These are phyloP conservation scores for Pholiota conissans DNA, from an alignment of 768 basidiomycete genomes.

Conservation along the genomic window DNA sequence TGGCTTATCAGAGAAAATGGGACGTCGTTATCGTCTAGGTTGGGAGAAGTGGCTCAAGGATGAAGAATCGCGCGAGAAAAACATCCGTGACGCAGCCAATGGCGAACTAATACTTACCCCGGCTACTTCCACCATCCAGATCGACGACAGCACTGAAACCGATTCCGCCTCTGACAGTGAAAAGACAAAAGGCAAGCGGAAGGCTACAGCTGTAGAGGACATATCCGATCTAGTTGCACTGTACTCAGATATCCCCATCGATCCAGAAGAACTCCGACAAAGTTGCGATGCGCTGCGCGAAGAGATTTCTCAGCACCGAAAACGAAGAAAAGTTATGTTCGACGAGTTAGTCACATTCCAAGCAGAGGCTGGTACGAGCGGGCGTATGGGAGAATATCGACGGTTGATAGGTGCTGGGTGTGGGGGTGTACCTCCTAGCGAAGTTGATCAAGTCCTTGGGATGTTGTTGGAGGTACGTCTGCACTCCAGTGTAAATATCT, in stretches of 20 bases:
- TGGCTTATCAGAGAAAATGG: conserved; percentile 75
- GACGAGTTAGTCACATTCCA: conserved; percentile 78
- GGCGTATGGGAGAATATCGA: conserved; percentile 87
- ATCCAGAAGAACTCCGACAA: conserved; percentile 50
- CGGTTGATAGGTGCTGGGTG: conserved; percentile 88
- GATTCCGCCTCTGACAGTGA: conserved; percentile 39
- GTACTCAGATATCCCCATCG: conserved; percentile 56
- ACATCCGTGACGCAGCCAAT: conserved; percentile 60
- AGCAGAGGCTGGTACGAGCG: conserved; percentile 88
- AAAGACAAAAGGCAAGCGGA: conserved; percentile 56
- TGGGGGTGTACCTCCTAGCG: conserved; percentile 80
- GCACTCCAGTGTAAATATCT: conserved; percentile 3
- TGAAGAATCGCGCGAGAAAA: conserved; percentile 76
- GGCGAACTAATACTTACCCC: conserved; percentile 53
- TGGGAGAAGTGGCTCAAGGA: conserved; percentile 94
- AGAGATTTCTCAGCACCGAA: conserved; percentile 65
- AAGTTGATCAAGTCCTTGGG: conserved; percentile 84
- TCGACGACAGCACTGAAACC: conserved; percentile 42
- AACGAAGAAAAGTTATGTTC: conserved; percentile 71
- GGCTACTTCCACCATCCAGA: conserved; percentile 43
- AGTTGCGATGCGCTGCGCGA: conserved; percentile 63
- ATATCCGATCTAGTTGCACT: conserved; percentile 63
- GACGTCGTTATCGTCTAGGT: conserved; percentile 76
- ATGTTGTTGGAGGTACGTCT: conserved; percentile 78
- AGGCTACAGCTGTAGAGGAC: conserved; percentile 51